A percentile compares a stretch with the other conserved stretches of the same genome.
Conservation (phyloP, 2,329 filamentous ascomycete species). For the Hypoxylon sp. region DNA sequence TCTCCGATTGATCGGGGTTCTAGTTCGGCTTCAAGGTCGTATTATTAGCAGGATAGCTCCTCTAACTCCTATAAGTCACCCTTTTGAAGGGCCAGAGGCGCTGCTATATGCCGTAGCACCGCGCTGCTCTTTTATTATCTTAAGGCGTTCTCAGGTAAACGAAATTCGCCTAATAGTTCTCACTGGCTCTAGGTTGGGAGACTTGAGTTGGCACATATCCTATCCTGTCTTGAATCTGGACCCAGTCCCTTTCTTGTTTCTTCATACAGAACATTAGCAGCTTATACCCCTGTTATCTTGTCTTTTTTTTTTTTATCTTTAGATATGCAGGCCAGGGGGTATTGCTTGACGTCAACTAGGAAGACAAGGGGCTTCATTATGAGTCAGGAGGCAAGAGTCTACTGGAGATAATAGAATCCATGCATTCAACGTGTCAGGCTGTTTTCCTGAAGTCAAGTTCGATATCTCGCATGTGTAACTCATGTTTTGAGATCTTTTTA, state of each 20-base stretch:
- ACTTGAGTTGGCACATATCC: too few species aligned
- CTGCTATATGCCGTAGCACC: neutral
- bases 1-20: slow-evolving; percentile 41
- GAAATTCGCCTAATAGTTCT: too few species aligned
- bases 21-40: slow-evolving; percentile 48
- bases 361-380: neutral
- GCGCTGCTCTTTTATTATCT: too few species aligned
- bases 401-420: neutral
- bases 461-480: neutral
- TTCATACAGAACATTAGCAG: neutral
- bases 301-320: too few species aligned
- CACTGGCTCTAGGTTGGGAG: too few species aligned
- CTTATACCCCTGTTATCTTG: neutral
- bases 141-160: too few species aligned
- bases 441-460: neutral
- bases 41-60: slow-evolving; percentile 46
- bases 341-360: neutral
- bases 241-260: neutral
- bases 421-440: neutral
- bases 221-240: too few species aligned
- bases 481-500: neutral
- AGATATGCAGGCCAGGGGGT: too few species aligned
- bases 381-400: neutral
- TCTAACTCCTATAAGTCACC: too few species aligned
- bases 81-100: too few species aligned